Evolutionary conservation across 495 filamentous ascomycete genomes (phyloP), one percentile per base, ranked within the genome.

Genomic region (Penicillium ucsense): DNA sequence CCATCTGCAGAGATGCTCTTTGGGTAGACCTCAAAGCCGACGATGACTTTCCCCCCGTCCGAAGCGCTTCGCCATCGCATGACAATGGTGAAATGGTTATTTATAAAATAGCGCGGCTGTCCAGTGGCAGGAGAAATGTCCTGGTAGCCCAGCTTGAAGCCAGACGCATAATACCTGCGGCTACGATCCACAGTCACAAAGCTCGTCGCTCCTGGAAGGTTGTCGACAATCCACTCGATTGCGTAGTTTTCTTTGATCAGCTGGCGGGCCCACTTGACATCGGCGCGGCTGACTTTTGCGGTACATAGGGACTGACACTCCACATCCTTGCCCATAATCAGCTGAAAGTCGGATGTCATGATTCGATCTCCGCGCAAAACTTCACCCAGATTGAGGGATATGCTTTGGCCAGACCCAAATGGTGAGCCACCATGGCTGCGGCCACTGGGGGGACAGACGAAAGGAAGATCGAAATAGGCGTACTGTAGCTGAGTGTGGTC

Each of bases 221-320:
- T 96, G 62, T 96, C 90, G 38, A 91, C 88, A 56, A 96, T 96
- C 90, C 90, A 96, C 63, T 96, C 90, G 3, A 83, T 84, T 37
- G 94, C 86, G 63, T 94, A 95, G 36, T 88, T 88, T 45, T 89
- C 79, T 49, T 75, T 77, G 38, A 95, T 82, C 52, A 96, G 68
- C 48, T 89, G 72, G 41, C 77, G 79, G 5, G 85, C 87, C 61
- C 80, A 76, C 59, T 82, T 80, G 46, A 95, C 64, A 43, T 81
- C 85, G 27, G 72, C 71, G 29, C 80, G 72, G 55, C 79, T 77
- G 8, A 91, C 71, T 41, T 80, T 72, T 35, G 72, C 73, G 9
- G 75, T 83, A 64, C 90, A 92, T n/a, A 95, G 75, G 45, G 84
- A 76, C 48, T 76, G 79, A 50, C 85, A 91, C 59, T 84, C 78